Evolutionary conservation across 2,329 filamentous ascomycete species (phyloP).

Genomic region (Coniochaeta hoffmannii): DNA sequence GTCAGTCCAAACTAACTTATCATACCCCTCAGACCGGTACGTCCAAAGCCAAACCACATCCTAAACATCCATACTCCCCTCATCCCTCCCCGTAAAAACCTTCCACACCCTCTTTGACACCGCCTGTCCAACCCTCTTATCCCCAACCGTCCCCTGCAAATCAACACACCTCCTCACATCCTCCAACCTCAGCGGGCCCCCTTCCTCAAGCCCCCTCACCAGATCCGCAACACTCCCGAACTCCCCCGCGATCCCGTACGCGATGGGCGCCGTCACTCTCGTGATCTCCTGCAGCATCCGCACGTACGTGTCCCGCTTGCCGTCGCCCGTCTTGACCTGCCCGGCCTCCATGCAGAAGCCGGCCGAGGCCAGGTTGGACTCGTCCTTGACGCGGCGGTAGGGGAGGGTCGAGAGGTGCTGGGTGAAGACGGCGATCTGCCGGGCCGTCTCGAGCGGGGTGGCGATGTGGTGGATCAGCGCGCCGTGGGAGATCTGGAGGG

Average conservation of each 20-base stretch:
- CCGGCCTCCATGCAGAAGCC: constrained; percentile 72
- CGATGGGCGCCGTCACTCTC: constrained; percentile 64
- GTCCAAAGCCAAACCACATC: neutral
- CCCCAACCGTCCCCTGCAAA: constrained; percentile 47
- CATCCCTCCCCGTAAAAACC: constrained; percentile 51
- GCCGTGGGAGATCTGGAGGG: constrained; percentile 60
- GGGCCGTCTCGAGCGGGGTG: constrained; percentile 54
- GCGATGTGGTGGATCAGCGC: constrained; percentile 64
- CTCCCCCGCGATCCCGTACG: constrained; percentile 57
- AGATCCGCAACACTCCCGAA: constrained; percentile 53
- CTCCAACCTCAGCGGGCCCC: constrained; percentile 56
- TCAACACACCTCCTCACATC: constrained; percentile 51
- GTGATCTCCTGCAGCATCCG: constrained; percentile 71
- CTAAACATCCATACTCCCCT: constrained; percentile 46
- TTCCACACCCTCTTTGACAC: constrained; percentile 52
- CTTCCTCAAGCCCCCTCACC: constrained; percentile 47
- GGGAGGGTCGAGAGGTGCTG: constrained; percentile 72
- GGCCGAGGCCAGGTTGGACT: constrained; percentile 40
- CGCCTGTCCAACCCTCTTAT: constrained; percentile 47
- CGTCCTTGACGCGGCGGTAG: constrained; percentile 52
- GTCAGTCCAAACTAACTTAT: too few relatives aligned
- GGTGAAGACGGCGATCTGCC: constrained; percentile 68
- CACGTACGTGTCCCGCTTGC: constrained; percentile 58
- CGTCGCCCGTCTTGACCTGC: constrained; percentile 65
- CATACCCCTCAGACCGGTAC: too few relatives aligned